Conservation (phyloP, 2,329 filamentous ascomycete species). For the Lasiodiplodia sp. region DNA sequence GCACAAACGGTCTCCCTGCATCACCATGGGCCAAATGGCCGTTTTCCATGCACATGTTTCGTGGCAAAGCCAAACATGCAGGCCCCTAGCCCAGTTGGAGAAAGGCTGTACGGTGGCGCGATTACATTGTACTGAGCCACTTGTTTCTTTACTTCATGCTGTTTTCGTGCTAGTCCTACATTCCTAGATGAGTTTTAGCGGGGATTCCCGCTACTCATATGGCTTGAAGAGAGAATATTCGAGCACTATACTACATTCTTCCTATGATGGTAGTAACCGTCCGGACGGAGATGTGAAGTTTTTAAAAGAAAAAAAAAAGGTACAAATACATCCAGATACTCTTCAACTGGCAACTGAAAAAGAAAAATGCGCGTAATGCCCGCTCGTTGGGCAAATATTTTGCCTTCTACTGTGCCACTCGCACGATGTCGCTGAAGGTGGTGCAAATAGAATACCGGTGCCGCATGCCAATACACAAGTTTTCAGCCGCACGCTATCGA, state of each 20-base stretch:
- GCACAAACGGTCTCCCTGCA: not conserved
- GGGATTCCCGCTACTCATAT: not conserved
- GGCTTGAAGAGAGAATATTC: no score
- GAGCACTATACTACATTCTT: no score
- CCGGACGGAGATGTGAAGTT: no score
- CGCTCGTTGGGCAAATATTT: no score
- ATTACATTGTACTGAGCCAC: not conserved
- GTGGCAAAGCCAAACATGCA: not conserved
- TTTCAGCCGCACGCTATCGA: not conserved
- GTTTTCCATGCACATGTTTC: not conserved
- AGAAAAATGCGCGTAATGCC: no score
- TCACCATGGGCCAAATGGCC: not conserved
- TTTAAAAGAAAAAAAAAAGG: no score
- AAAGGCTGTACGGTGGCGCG: not conserved
- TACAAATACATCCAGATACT: no score
- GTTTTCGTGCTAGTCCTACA: not conserved
- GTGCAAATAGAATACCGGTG: not conserved
- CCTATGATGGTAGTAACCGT: no score
- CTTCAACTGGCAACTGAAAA: no score
- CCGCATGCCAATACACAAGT: not conserved
- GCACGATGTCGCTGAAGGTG: not conserved
- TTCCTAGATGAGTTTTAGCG: not conserved
- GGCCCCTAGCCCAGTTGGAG: not conserved
- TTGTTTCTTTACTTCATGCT: not conserved
- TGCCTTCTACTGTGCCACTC: not conserved